Percentiles rank a stretch among this genome's conserved stretches.
Evolutionary conservation across 2,329 filamentous ascomycete species (phyloP).

Genomic region (Claviceps arundinis): DNA sequence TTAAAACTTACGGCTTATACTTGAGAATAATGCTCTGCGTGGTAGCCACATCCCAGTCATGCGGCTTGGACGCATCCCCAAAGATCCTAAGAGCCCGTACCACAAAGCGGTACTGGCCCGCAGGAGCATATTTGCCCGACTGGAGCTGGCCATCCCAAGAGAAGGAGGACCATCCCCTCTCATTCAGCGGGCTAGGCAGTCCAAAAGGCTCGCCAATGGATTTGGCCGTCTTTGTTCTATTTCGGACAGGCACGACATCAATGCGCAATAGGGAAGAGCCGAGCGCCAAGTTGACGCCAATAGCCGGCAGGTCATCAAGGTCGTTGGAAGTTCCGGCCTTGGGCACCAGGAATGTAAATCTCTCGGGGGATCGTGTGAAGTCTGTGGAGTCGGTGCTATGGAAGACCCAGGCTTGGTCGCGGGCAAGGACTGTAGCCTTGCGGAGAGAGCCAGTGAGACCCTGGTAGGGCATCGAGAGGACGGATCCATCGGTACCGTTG

Average conservation of each 20-base stretch:
- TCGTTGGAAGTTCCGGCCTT: slow-evolving; percentile 20
- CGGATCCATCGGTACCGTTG: slow-evolving; percentile 23
- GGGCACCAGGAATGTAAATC: slow-evolving; percentile 27
- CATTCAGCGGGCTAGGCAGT: slow-evolving; percentile 22
- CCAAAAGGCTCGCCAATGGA: slow-evolving; percentile 25
- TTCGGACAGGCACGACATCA: slow-evolving; percentile 24
- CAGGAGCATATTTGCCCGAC: slow-evolving; percentile 30
- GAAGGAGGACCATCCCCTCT: slow-evolving; percentile 3
- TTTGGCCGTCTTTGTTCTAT: slow-evolving; percentile 13
- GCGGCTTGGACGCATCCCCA: slow-evolving; percentile 26
- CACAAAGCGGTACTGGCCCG: slow-evolving; percentile 33
- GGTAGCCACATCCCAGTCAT: slow-evolving; percentile 32
- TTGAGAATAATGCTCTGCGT: slow-evolving; percentile 28
- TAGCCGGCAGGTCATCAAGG: background rate
- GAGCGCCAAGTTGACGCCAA: slow-evolving; percentile 24
- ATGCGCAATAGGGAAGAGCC: slow-evolving; percentile 29
- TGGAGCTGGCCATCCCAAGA: slow-evolving; percentile 32
- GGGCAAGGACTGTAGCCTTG: slow-evolving; percentile 9
- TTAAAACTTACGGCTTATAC: slow-evolving; percentile 16
- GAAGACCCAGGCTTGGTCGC: slow-evolving; percentile 12
- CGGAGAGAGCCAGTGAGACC: slow-evolving; percentile 23
- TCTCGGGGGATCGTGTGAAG: slow-evolving; percentile 12
- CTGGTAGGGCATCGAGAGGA: slow-evolving; percentile 26
- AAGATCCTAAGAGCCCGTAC: slow-evolving; percentile 35
- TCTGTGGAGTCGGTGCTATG: slow-evolving; percentile 16